Percentiles rank a stretch among this genome's conserved stretches.
Evolutionary conservation across 345 rosid species (phyloP).

Genomic region (Carallia pectinifolia): DNA sequence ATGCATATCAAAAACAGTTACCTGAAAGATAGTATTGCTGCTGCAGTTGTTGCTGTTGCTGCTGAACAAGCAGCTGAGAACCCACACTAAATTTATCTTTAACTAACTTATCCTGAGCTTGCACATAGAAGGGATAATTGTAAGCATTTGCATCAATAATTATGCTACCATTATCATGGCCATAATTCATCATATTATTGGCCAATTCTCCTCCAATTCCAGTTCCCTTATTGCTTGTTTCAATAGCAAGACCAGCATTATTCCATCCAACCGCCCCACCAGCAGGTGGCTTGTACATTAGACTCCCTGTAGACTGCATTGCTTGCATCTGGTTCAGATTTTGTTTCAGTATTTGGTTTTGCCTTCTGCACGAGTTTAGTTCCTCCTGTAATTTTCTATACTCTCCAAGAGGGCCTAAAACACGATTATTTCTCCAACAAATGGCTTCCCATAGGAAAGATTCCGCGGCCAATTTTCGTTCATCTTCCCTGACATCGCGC

Average conservation of each 20-base stretch:
- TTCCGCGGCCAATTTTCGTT: conserved; percentile 46
- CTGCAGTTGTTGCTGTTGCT: conserved; percentile 11
- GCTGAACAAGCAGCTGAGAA: conserved; percentile 14
- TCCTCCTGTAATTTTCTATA: conserved; percentile 51
- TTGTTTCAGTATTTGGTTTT: conserved; percentile 6
- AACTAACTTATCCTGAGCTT: conserved; percentile 13
- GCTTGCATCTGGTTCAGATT: conserved; percentile 11
- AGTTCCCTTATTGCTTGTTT: not conserved
- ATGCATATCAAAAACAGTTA: not conserved
- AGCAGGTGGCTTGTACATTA: not conserved
- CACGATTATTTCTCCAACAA: conserved; percentile 62
- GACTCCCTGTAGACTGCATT: conserved; percentile 8
- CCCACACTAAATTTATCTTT: conserved; percentile 25
- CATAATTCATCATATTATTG: not conserved
- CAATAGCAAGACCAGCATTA: not conserved
- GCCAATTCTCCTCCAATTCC: conserved; percentile 9
- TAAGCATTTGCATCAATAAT: conserved; percentile 26
- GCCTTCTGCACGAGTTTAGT: conserved; percentile 42
- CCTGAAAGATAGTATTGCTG: conserved; percentile 34
- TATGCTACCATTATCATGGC: conserved; percentile 13
- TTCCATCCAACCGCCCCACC: conserved; percentile 6
- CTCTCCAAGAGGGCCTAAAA: conserved; percentile 63
- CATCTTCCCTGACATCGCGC: conserved; percentile 38
- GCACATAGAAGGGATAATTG: conserved; percentile 21
- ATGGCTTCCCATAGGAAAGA: conserved; percentile 82